Percentiles rank a stretch among this genome's conserved stretches.
Conservation (phyloP, 2,329 filamentous ascomycete genomes). For the Diaporthe sp. region DNA sequence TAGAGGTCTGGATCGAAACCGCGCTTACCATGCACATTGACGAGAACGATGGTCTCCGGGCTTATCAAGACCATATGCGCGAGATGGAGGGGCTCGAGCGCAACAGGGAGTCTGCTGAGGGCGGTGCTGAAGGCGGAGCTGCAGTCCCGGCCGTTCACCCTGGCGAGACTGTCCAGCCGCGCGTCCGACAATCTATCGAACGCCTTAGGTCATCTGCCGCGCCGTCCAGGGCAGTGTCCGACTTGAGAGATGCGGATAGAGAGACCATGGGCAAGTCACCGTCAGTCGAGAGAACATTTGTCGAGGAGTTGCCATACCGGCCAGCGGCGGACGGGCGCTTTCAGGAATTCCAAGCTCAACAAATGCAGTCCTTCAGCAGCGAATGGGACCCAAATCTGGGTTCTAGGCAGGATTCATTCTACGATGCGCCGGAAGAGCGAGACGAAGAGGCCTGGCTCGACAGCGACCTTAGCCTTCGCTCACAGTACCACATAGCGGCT, state of each 20-base stretch:
- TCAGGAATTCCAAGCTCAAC: constrained; percentile 22
- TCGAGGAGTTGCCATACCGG: constrained; percentile 33
- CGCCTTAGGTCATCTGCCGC: constrained; percentile 24
- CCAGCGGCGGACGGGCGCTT: constrained; percentile 19
- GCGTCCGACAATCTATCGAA: constrained; percentile 38
- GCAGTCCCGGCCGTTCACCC: constrained; percentile 9
- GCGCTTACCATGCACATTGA: constrained; percentile 39
- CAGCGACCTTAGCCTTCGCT: constrained; percentile 32
- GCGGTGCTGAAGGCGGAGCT: neutral
- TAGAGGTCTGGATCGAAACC: constrained; percentile 59
- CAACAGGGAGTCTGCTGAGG: constrained; percentile 5
- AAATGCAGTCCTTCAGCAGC: constrained; percentile 19
- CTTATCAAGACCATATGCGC: constrained; percentile 38
- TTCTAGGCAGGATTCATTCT: constrained; percentile 42
- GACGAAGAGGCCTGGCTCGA: constrained; percentile 55
- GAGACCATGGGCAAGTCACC: constrained; percentile 29
- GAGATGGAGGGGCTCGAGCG: constrained; percentile 31
- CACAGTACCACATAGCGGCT: constrained; percentile 53
- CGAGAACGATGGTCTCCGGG: constrained; percentile 37
- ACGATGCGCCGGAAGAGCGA: constrained; percentile 36
- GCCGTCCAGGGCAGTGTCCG: neutral
- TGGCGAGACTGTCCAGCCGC: constrained; percentile 32
- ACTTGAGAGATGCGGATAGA: constrained; percentile 4
- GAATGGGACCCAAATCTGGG: constrained; percentile 44
- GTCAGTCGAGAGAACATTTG: constrained; percentile 36